These are phyloP conservation scores for Tulasnella sp. DNA, from an alignment of 768 basidiomycete genomes.

Conservation along the genomic window DNA sequence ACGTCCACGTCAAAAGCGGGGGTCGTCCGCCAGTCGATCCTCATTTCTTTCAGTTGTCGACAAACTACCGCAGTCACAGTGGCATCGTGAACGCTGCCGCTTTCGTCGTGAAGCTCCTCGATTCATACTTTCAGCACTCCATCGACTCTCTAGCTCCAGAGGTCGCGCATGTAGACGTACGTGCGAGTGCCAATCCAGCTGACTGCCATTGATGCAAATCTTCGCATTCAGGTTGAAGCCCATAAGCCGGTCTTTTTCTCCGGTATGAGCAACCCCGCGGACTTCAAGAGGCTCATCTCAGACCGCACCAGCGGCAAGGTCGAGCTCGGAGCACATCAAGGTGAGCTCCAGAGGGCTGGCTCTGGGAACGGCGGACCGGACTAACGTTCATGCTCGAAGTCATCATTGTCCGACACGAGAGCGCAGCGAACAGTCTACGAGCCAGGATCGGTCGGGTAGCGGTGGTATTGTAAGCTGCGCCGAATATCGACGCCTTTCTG, in stretches of 20 bases:
- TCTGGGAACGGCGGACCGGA: background rate
- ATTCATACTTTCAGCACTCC: background rate
- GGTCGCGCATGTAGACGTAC: slow-evolving; percentile 34
- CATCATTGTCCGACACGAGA: background rate
- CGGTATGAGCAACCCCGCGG: background rate
- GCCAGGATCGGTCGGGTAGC: background rate
- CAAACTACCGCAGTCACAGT: slow-evolving; percentile 15
- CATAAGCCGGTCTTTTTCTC: slow-evolving; percentile 7
- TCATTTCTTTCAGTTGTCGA: slow-evolving; percentile 7
- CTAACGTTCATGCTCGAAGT: background rate
- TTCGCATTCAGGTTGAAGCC: background rate
- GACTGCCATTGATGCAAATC: background rate
- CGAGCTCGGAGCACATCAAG: background rate
- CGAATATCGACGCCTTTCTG: background rate
- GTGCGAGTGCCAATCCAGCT: slow-evolving; percentile 35
- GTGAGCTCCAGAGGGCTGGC: background rate
- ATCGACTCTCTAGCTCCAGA: slow-evolving; percentile 9
- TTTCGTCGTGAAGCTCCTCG: background rate
- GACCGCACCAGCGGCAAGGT: background rate
- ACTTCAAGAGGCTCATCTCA: background rate
- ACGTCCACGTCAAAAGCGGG: background rate
- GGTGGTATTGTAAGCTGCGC: background rate
- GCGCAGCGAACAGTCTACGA: background rate
- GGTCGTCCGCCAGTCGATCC: background rate
- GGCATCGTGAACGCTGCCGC: slow-evolving; percentile 14